Conservation (phyloP, 2,329 filamentous ascomycete genomes). For the Ceratocystis diversiconidia region DNA sequence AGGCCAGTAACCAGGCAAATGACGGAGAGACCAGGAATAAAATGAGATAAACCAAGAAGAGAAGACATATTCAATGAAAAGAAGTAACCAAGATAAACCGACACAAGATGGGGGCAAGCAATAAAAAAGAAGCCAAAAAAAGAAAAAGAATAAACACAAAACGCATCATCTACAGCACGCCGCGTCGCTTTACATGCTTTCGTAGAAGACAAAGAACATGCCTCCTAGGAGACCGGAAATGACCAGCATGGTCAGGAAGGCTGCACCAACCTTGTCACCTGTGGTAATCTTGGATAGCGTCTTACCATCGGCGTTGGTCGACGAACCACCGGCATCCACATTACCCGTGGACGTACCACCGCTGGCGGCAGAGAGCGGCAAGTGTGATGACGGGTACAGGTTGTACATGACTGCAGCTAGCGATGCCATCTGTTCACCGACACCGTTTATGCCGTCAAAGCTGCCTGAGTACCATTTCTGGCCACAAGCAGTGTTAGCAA, state of each 20-base stretch:
- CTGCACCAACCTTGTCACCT: conserved; percentile 41
- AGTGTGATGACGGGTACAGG: conserved; percentile 32
- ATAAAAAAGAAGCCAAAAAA: conserved; percentile 11
- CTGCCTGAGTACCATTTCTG: conserved; percentile 41
- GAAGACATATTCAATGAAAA: background rate
- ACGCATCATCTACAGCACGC: conserved; percentile 15
- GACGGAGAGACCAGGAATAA: background rate
- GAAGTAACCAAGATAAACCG: background rate
- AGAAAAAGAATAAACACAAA: conserved; percentile 14
- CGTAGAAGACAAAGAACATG: conserved; percentile 31
- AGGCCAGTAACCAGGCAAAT: background rate
- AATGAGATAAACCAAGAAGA: background rate
- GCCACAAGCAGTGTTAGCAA: conserved; percentile 49
- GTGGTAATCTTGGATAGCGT: conserved; percentile 30
- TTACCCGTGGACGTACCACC: conserved; percentile 45
- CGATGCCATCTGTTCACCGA: conserved; percentile 57
- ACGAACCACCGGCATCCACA: conserved; percentile 29
- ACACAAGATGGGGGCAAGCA: background rate
- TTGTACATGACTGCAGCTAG: conserved; percentile 49
- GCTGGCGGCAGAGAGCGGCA: conserved; percentile 37
- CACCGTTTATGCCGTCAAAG: conserved; percentile 47
- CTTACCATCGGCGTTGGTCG: conserved; percentile 24
- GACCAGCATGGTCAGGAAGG: conserved; percentile 39
- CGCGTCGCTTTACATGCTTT: conserved; percentile 17
- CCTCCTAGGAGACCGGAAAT: conserved; percentile 36